Evolutionary conservation across 2,329 filamentous ascomycete genomes (phyloP).

Genomic region (Gremmenia infestans): DNA sequence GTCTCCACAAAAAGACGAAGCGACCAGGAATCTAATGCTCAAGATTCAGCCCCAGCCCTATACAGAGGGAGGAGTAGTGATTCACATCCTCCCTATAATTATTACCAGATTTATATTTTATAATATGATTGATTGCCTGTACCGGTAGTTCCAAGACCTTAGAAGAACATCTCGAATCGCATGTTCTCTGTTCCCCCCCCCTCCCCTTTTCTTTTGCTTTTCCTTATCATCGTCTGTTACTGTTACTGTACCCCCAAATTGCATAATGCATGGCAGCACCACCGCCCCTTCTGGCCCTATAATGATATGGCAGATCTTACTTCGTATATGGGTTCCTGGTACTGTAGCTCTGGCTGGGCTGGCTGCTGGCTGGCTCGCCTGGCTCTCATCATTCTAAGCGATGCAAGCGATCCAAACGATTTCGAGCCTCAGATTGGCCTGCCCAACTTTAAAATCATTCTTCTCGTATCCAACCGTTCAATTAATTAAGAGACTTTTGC

Average conservation of each 20-base stretch:
- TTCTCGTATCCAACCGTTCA: neutral
- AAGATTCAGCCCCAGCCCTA: too few relatives aligned
- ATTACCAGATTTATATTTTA: too few relatives aligned
- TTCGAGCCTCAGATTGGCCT: neutral
- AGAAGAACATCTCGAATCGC: neutral
- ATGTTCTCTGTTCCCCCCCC: neutral
- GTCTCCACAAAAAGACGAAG: too few relatives aligned
- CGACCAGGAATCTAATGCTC: too few relatives aligned
- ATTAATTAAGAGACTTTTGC: too few relatives aligned
- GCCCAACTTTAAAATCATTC: neutral
- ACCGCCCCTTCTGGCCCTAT: neutral
- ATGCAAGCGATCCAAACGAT: neutral
- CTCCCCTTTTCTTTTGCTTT: neutral
- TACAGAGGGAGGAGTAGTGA: too few relatives aligned
- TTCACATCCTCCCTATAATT: too few relatives aligned
- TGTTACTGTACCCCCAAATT: neutral
- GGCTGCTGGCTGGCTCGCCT: neutral
- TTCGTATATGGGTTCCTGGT: too few relatives aligned
- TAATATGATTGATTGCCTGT: too few relatives aligned
- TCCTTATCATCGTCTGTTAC: slow-evolving; percentile 1
- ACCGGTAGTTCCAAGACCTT: too few relatives aligned
- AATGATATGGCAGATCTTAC: neutral
- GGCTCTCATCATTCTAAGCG: neutral
- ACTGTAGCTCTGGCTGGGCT: neutral
- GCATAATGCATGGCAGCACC: neutral